phyloP scores from a whole-genome alignment of 2,329 filamentous ascomycete species.

The Pleomassaria siparia region DNA sequence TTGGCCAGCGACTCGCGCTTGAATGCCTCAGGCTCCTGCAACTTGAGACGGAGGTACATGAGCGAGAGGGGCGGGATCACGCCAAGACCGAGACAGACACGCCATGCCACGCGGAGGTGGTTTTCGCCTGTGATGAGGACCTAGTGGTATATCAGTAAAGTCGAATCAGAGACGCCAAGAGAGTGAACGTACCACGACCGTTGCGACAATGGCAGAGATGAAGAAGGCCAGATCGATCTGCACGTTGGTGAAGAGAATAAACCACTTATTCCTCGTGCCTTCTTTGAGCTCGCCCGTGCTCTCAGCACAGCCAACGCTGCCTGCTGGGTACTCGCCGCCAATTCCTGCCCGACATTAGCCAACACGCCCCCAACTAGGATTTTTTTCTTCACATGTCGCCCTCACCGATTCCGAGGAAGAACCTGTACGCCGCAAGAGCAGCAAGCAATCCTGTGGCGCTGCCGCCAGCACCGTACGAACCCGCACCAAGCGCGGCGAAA shows the following conservation, averaged over 20 bases:
- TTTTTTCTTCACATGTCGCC: conserved; percentile 47
- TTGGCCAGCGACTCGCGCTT: conserved; percentile 54
- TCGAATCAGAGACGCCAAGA: not conserved
- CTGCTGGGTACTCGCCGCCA: conserved; percentile 78
- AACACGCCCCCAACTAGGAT: not conserved
- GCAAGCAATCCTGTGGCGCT: conserved; percentile 72
- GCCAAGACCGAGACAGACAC: conserved; percentile 68
- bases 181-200: conserved; percentile 54
- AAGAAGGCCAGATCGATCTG: conserved; percentile 88
- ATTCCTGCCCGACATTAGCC: conserved; percentile 55
- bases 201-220: conserved; percentile 75
- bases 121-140: conserved; percentile 57
- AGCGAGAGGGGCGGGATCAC: conserved; percentile 53
- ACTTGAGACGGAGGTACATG: conserved; percentile 60
- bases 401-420: conserved; percentile 64
- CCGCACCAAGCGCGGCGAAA: conserved; percentile 78
- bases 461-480: conserved; percentile 73
- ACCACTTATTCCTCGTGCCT: conserved; percentile 87
- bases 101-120: conserved; percentile 77
- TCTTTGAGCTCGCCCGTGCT: conserved; percentile 77
- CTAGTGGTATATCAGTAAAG: conserved; percentile 26
- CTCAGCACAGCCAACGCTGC: conserved; percentile 81
- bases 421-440: conserved; percentile 78
- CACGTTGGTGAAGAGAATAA: conserved; percentile 76
- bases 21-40: conserved; percentile 56